A percentile compares a stretch with the other conserved stretches of the same genome.
Evolutionary conservation across 2,329 filamentous ascomycete species (phyloP).

Genomic region (Hypoxylon sp.): DNA sequence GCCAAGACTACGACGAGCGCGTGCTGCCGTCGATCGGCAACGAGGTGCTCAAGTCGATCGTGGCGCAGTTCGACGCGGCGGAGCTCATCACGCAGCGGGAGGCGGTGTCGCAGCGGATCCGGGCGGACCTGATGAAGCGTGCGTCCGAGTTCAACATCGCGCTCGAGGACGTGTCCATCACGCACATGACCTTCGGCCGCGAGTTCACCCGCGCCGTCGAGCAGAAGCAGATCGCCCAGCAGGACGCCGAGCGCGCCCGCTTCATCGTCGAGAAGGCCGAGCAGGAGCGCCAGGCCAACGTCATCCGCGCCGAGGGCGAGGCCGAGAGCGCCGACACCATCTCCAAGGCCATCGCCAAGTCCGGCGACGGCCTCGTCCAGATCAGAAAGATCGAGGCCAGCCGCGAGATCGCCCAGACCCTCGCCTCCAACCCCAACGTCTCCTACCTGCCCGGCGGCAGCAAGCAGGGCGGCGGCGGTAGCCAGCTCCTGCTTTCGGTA

Average conservation of each 20-base stretch:
- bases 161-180: constrained; percentile 98
- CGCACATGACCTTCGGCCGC: constrained; percentile 99
- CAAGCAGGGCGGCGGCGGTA: constrained; percentile 62
- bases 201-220: constrained; percentile 99
- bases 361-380: constrained; percentile 90
- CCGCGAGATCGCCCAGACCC: constrained; percentile 90
- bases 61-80: constrained; percentile 97
- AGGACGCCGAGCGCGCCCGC: constrained; percentile 94
- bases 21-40: constrained; percentile 98
- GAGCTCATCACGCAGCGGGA: constrained; percentile 99
- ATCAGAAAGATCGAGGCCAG: constrained; percentile 98
- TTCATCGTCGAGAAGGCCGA: constrained; percentile 99
- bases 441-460: constrained; percentile 85
- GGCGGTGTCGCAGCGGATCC: constrained; percentile 94
- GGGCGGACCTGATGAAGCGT: constrained; percentile 87
- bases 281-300: constrained; percentile 98
- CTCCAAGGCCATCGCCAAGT: constrained; percentile 89
- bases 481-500: constrained; percentile 61
- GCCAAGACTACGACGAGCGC: constrained; percentile 97
- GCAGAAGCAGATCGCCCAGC: constrained; percentile 99
- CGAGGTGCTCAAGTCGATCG: constrained; percentile 98
- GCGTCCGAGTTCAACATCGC: constrained; percentile 98
- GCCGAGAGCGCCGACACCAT: constrained; percentile 97
- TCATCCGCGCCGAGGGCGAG: constrained; percentile 97
- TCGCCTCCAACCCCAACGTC: constrained; percentile 92